These are phyloP conservation scores for Ogataea wickerhamii DNA, from an alignment of 805 yeast species.

Conservation along the genomic window DNA sequence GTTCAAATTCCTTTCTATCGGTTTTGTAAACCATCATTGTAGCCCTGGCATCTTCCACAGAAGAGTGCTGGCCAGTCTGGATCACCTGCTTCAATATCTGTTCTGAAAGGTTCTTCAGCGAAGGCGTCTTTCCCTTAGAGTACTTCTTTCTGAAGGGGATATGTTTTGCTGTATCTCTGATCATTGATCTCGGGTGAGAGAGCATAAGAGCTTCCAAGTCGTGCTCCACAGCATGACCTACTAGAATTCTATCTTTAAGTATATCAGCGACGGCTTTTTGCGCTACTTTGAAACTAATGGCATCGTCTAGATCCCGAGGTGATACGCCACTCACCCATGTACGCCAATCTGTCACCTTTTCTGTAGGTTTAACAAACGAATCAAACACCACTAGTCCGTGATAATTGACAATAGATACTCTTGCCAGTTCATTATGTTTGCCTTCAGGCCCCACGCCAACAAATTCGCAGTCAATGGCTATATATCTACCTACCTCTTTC, in stretches of 20 bases:
- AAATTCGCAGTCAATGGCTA: constrained; percentile 91
- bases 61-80: constrained; percentile 75
- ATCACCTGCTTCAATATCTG: constrained; percentile 57
- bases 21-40: constrained; percentile 76
- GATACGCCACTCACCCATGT: constrained; percentile 89
- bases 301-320: constrained; percentile 64
- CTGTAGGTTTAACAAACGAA: constrained; percentile 69
- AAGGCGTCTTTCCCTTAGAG: constrained; percentile 67
- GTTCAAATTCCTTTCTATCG: constrained; percentile 61
- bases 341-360: constrained; percentile 82
- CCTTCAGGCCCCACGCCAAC: constrained; percentile 87
- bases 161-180: constrained; percentile 73
- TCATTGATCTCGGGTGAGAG: constrained; percentile 59
- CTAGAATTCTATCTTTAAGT: constrained; percentile 53
- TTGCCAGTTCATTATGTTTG: constrained; percentile 64
- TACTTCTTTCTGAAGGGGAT: constrained; percentile 52
- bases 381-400: constrained; percentile 73
- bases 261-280: constrained; percentile 53
- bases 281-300: constrained; percentile 64
- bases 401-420: constrained; percentile 84
- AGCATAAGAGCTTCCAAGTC: constrained; percentile 68
- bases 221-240: constrained; percentile 83
- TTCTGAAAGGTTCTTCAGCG: constrained; percentile 60
- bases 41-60: constrained; percentile 87
- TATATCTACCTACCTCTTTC: constrained; percentile 59